phyloP scores from a whole-genome alignment of 257 asterid species.

The Solanum microdontum region DNA sequence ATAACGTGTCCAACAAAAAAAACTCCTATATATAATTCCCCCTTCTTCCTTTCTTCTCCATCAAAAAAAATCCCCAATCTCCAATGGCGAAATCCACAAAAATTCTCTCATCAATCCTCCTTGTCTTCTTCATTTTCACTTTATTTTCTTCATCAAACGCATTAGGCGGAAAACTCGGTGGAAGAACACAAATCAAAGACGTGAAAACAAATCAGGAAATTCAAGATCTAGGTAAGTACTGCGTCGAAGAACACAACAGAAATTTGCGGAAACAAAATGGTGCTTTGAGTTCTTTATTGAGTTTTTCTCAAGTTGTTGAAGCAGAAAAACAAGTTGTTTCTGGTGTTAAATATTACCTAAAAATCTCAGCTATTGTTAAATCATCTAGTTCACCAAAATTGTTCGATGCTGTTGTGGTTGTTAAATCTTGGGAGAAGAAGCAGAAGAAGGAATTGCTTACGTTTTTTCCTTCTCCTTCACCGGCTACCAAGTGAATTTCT shows the following conservation, averaged over 20 bases:
- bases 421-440: conserved; percentile 36
- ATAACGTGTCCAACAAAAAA: background rate
- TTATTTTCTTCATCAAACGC: background rate
- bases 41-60: background rate
- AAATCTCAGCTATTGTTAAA: conserved; percentile 22
- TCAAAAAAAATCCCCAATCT: too few species aligned
- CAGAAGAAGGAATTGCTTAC: conserved; percentile 15
- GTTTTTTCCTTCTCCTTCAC: conserved; percentile 27
- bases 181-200: background rate
- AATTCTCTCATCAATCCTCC: background rate
- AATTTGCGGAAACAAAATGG: background rate
- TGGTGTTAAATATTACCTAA: conserved; percentile 58
- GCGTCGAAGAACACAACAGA: conserved; percentile 25
- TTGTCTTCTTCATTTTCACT: background rate
- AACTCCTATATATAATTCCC: background rate
- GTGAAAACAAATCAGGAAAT: conserved; percentile 2
- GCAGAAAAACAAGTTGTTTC: conserved; percentile 76
- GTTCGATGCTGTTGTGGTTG: conserved; percentile 49
- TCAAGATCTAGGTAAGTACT: conserved; percentile 4
- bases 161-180: background rate
- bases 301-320: conserved; percentile 37
- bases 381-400: conserved; percentile 1
- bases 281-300: conserved; percentile 6
- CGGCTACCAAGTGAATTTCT: background rate
- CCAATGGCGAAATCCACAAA: background rate